Evolutionary conservation across 2,329 filamentous ascomycete genomes (phyloP).

Genomic region (Aschersonia sp.): DNA sequence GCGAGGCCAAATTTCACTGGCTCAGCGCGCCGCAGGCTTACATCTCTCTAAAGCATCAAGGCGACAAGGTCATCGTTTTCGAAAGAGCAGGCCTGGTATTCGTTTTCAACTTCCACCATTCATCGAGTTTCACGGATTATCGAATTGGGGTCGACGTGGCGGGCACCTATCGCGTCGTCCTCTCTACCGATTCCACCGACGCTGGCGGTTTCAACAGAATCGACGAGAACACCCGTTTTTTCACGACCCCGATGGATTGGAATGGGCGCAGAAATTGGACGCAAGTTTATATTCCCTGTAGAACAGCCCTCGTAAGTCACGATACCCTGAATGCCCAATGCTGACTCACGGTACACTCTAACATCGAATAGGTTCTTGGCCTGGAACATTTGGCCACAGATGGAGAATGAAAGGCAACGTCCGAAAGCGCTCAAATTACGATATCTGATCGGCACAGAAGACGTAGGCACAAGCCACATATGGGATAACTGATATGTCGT

Average conservation of each 20-base stretch:
- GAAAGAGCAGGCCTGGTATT: conserved; percentile 83
- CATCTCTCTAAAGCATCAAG: conserved; percentile 84
- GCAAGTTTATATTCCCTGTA: conserved; percentile 76
- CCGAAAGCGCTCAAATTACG: not conserved
- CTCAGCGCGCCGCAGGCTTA: conserved; percentile 74
- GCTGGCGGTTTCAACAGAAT: conserved; percentile 72
- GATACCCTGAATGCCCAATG: not conserved
- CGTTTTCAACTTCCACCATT: conserved; percentile 91
- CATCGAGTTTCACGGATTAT: conserved; percentile 78
- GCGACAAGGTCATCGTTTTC: conserved; percentile 89
- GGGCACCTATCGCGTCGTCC: conserved; percentile 75
- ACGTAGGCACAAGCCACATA: no score
- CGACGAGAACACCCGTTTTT: conserved; percentile 70
- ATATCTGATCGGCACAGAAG: not conserved
- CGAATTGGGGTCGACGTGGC: conserved; percentile 72
- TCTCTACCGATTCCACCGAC: conserved; percentile 64
- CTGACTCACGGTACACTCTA: not conserved
- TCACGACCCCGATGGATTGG: conserved; percentile 83
- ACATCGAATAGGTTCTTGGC: not conserved
- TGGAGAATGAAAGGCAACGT: not conserved
- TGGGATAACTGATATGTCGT: no score
- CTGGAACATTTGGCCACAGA: not conserved
- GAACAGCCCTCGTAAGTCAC: conserved; percentile 62
- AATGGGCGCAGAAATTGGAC: conserved; percentile 81
- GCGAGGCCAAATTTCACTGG: conserved; percentile 85